Evolutionary conservation across 441 rosid genomes (phyloP).

Genomic region (Croton setiger): DNA sequence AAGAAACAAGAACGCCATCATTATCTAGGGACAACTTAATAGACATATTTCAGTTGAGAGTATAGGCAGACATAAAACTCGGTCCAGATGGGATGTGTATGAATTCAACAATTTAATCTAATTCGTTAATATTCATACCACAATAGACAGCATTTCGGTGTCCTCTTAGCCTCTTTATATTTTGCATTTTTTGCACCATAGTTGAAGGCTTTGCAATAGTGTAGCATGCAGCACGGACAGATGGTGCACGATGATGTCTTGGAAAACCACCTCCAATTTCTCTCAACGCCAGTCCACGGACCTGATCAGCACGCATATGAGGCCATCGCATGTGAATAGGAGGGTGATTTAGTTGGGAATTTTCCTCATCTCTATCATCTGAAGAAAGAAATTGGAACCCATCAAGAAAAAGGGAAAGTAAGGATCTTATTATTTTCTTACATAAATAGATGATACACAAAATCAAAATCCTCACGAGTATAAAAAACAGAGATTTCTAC

Average conservation of each 20-base stretch:
- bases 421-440: background rate
- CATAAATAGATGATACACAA: background rate
- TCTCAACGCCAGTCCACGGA: conserved; percentile 84
- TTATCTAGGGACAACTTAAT: background rate
- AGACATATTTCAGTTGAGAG: background rate
- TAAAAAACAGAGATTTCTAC: background rate
- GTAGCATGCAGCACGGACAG: conserved; percentile 89
- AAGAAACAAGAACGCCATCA: background rate
- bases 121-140: conserved; percentile 45
- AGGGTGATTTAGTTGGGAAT: conserved; percentile 37
- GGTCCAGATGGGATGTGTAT: background rate
- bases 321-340: conserved; percentile 93
- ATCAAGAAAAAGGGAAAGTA: background rate
- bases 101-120: background rate
- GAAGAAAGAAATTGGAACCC: conserved; percentile 22
- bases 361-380: conserved; percentile 53
- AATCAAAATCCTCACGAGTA: background rate
- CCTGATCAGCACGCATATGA: conserved; percentile 88
- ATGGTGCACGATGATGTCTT: conserved; percentile 96
- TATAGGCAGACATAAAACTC: background rate
- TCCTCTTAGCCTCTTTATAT: conserved; percentile 84
- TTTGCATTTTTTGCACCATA: conserved; percentile 97
- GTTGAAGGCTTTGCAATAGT: conserved; percentile 89
- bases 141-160: conserved; percentile 99
- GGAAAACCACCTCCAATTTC: conserved; percentile 99